Base-by-base conservation (phyloP, 2,329 filamentous ascomycete genomes). In the Cercospora berteroae region DNA sequence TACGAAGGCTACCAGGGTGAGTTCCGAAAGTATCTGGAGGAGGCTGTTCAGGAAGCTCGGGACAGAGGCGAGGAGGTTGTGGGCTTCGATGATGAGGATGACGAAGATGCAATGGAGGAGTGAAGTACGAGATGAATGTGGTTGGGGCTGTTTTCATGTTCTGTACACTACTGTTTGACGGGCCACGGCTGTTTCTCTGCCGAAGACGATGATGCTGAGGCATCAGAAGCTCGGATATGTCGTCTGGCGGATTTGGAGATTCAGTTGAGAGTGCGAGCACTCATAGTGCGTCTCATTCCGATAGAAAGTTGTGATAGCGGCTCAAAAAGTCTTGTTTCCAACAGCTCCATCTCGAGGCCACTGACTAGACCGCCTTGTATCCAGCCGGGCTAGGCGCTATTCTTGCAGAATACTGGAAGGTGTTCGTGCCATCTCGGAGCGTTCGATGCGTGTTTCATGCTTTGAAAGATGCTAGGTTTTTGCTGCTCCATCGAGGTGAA, bases 1-100 rank as follows among this genome's bases (percentile, higher is more conserved):
- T 74, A 76, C 64, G 66, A 74, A 44, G 72, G 70, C 10, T 74
- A 72, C 50, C 42, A 63, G 52, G 61, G 61, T 7, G 50, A 58
- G 33, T 16, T 29, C 33, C 5, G 31, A 39, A 42, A 42, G 23
- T 57, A 42, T 33, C 18, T 64, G 31, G 50, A 58, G 8, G 65
- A 67, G 20, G 60, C 52, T 29, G 56, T 62, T n/a, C 31, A 58
- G 48, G 59, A 56, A 42, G 64, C 61, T 5, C 20, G 61, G 9
- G 61, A 42, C 12, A 39, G 52, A 7, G 61, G 61, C 16, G 61
- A 64, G 36, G 33, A 44, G 10, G 16, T 66, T 64, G 52, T 27
- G 18, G 62, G 56, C 29, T 44, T 39, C 18, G 61, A 65, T 25
- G 39, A 55, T 25, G 61, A 65, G 39, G 39, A 55, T 23, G 29